Percentiles rank a stretch among this genome's conserved stretches.
Evolutionary conservation across 2,329 filamentous ascomycete genomes (phyloP).

Genomic region (Ophiocordyceps camponoti-saundersi): DNA sequence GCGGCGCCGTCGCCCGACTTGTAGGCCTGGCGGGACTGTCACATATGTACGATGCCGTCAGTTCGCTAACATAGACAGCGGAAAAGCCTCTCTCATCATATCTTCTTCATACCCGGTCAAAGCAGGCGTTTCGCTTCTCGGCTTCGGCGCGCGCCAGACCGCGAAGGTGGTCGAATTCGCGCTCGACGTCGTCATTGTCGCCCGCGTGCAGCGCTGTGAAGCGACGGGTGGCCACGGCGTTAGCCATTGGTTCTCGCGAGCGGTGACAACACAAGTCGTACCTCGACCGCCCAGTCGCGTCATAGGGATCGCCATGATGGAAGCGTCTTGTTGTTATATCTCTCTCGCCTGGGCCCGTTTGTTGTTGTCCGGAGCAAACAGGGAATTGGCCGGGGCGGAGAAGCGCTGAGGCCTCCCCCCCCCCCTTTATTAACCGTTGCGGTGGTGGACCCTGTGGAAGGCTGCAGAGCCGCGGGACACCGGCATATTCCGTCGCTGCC

Average conservation of each 20-base stretch:
- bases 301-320: constrained; percentile 21
- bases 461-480: too few relatives aligned
- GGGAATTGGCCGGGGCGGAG: too few relatives aligned
- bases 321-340: background rate
- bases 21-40: constrained; percentile 63
- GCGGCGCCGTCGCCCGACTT: constrained; percentile 60
- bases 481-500: too few relatives aligned
- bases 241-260: background rate
- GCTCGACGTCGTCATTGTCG: constrained; percentile 51
- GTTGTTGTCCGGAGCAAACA: background rate
- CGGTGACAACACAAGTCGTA: constrained; percentile 8
- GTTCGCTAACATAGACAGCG: too few relatives aligned
- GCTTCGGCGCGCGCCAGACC: constrained; percentile 69
- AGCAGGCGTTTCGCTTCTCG: constrained; percentile 59
- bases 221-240: background rate
- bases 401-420: too few relatives aligned
- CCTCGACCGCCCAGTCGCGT: constrained; percentile 21
- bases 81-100: too few relatives aligned
- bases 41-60: background rate
- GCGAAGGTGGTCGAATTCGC: constrained; percentile 83
- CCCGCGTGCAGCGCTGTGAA: constrained; percentile 57
- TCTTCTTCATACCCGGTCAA: constrained; percentile 41
- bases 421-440: too few relatives aligned
- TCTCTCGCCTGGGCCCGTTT: background rate
- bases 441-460: too few relatives aligned